A percentile compares a stretch with the other conserved stretches of the same genome.
Evolutionary conservation across 805 yeast genomes (phyloP).

Genomic region (Wickerhamiella occidentalis): DNA sequence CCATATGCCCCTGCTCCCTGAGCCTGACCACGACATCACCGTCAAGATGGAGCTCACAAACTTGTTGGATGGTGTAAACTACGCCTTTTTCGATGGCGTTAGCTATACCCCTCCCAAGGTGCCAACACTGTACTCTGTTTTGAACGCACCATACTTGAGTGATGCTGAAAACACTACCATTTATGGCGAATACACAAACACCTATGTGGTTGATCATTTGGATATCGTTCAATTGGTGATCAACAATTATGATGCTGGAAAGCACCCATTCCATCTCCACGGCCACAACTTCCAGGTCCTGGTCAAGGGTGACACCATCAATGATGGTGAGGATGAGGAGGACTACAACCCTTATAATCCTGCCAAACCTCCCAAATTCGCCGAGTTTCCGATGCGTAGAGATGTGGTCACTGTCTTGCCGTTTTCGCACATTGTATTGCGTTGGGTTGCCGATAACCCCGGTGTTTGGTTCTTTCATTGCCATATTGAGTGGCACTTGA

Average conservation of each 20-base stretch:
- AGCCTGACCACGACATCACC: constrained; percentile 54
- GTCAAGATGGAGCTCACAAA: constrained; percentile 74
- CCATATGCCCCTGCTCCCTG: constrained; percentile 43
- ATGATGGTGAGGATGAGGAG: constrained; percentile 39
- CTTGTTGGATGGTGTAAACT: constrained; percentile 75
- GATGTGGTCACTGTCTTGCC: constrained; percentile 72
- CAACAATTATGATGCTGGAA: constrained; percentile 81
- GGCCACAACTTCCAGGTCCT: constrained; percentile 83
- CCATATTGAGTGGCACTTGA: constrained; percentile 96
- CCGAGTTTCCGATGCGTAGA: constrained; percentile 70
- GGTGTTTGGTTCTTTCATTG: constrained; percentile 99
- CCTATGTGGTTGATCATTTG: constrained; percentile 55
- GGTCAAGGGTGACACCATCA: constrained; percentile 42
- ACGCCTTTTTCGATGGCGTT: constrained; percentile 86
- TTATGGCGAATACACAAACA: constrained; percentile 70
- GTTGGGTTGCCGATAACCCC: constrained; percentile 89
- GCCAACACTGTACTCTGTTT: constrained; percentile 70
- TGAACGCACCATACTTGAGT: constrained; percentile 42
- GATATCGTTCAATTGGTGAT: constrained; percentile 68
- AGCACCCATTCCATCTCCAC: constrained; percentile 95
- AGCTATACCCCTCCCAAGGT: constrained; percentile 72
- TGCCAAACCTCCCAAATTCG: constrained; percentile 39
- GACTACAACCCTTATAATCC: constrained; percentile 46
- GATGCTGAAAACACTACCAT: constrained; percentile 45
- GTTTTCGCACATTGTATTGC: constrained; percentile 70